A percentile compares a stretch with the other conserved stretches of the same genome.
Evolutionary conservation across 2,329 filamentous ascomycete genomes (phyloP).

Genomic region (Sclerotinia minor): DNA sequence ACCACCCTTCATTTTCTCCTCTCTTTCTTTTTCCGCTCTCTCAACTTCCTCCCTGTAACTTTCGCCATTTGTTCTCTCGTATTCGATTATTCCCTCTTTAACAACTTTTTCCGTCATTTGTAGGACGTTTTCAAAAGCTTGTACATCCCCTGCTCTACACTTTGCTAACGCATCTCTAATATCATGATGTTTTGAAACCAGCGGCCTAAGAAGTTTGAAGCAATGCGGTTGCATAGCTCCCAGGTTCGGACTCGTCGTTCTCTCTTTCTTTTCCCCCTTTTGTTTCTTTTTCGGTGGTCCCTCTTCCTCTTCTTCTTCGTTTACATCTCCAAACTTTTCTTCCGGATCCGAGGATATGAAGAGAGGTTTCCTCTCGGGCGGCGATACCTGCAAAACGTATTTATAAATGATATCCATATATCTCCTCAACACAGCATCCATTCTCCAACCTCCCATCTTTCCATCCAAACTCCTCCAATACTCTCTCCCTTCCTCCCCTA

Average conservation of each 20-base stretch:
- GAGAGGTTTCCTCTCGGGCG: constrained; percentile 68
- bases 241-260: constrained; percentile 59
- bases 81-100: constrained; percentile 70
- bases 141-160: constrained; percentile 67
- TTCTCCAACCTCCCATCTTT: constrained; percentile 73
- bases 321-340: constrained; percentile 47
- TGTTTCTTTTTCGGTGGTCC: constrained; percentile 45
- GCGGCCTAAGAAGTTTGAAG: constrained; percentile 83
- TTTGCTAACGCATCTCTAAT: constrained; percentile 81
- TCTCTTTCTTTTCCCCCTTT: constrained; percentile 45
- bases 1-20: constrained; percentile 35
- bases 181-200: constrained; percentile 77
- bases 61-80: constrained; percentile 53
- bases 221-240: constrained; percentile 85
- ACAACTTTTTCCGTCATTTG: constrained; percentile 73
- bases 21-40: constrained; percentile 29
- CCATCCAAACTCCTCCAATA: constrained; percentile 84
- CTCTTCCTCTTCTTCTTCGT: constrained; percentile 34
- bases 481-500: constrained; percentile 68
- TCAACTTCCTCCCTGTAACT: constrained; percentile 48
- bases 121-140: constrained; percentile 75
- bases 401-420: constrained; percentile 89
- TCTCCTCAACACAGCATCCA: constrained; percentile 82
- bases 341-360: constrained; percentile 60
- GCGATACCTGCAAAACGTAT: constrained; percentile 66